Percentiles rank a stretch among this genome's conserved stretches.
These are phyloP conservation scores for Dictyostelium intermedium DNA, from an alignment of 78 protist species.

Conservation along the genomic window DNA sequence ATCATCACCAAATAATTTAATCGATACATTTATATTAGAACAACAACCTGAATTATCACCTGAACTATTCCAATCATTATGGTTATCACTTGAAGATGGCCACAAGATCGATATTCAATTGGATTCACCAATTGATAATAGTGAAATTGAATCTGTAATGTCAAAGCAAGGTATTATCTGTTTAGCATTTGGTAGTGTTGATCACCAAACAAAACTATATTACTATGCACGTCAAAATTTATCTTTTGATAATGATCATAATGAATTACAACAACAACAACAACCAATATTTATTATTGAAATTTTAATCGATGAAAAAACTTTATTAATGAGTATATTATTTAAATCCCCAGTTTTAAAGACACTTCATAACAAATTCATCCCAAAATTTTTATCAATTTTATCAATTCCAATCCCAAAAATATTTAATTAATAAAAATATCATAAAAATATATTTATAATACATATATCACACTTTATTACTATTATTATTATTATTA, in stretches of 20 bases:
- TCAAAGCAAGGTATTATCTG: slow-evolving; percentile 13
- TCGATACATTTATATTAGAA: slow-evolving; percentile 29
- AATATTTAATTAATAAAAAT: background rate
- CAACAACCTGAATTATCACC: slow-evolving; percentile 29
- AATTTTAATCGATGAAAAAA: slow-evolving; percentile 23
- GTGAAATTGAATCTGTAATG: slow-evolving; percentile 22
- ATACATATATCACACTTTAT: too few species aligned
- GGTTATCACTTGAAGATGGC: slow-evolving; percentile 55
- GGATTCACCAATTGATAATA: background rate
- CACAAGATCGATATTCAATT: slow-evolving; percentile 53
- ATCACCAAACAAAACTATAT: slow-evolving; percentile 27
- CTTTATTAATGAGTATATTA: slow-evolving; percentile 23
- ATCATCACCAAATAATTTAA: slow-evolving; percentile 10
- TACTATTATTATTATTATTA: too few species aligned
- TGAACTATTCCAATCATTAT: slow-evolving; percentile 27
- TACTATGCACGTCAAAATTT: slow-evolving; percentile 45
- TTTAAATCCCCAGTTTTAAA: slow-evolving; percentile 35
- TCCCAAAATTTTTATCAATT: slow-evolving; percentile 20
- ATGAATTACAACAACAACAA: background rate
- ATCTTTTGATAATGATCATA: background rate
- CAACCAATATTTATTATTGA: slow-evolving; percentile 37
- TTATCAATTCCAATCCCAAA: slow-evolving; percentile 56
- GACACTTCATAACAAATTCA: slow-evolving; percentile 22
- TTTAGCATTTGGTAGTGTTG: slow-evolving; percentile 65
- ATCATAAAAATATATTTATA: background rate